phyloP scores from a whole-genome alignment of 441 rosid species.

The Eutrema salsugineum region DNA sequence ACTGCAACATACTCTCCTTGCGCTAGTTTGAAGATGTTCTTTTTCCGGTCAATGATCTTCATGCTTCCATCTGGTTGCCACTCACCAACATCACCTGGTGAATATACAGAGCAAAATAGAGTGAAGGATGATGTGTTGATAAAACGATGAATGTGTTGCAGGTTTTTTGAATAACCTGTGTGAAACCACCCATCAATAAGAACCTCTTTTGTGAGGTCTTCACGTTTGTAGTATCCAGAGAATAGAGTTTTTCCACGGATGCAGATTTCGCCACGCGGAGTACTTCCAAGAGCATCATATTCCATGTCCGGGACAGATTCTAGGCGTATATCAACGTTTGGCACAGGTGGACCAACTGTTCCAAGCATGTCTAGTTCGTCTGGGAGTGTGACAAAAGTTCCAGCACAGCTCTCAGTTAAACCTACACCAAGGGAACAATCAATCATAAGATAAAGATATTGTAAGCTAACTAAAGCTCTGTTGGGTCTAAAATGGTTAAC shows the following conservation, averaged over 20 bases:
- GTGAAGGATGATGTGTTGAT: too few species aligned
- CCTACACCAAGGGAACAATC: constrained; percentile 40
- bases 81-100: constrained; percentile 91
- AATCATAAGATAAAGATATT: background rate
- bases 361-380: constrained; percentile 80
- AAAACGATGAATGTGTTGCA: background rate
- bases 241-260: constrained; percentile 73
- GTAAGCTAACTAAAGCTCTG: background rate
- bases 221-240: constrained; percentile 86
- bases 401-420: constrained; percentile 94
- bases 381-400: constrained; percentile 90
- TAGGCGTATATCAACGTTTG: constrained; percentile 82
- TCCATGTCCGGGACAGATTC: constrained; percentile 95
- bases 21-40: constrained; percentile 94
- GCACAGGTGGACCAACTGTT: constrained; percentile 94
- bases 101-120: background rate
- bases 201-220: constrained; percentile 89
- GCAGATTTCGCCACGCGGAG: constrained; percentile 88
- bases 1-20: constrained; percentile 99
- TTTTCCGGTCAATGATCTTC: constrained; percentile 90
- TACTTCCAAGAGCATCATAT: constrained; percentile 79
- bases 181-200: constrained; percentile 92
- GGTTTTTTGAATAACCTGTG: constrained; percentile 55
- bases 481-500: constrained; percentile 18
- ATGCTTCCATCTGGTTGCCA: constrained; percentile 97